phyloP scores from a whole-genome alignment of 805 yeast genomes.

The Teunomyces kruisii region DNA sequence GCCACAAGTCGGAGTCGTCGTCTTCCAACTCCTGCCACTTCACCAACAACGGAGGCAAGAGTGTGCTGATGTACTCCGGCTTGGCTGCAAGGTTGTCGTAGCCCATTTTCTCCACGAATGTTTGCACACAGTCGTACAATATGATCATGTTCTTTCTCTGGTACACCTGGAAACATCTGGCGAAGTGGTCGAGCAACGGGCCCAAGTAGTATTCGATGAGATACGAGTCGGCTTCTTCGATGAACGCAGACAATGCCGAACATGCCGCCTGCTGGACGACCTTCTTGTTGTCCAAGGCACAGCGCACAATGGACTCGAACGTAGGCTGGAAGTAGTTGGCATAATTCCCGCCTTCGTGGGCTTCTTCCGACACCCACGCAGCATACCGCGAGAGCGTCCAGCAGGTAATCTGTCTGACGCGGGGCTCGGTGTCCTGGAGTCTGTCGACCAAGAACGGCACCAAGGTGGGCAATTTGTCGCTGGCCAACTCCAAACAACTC shows the following conservation, averaged over 20 bases:
- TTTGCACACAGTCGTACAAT: constrained; percentile 86
- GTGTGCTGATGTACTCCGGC: constrained; percentile 53
- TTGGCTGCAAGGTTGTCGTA: constrained; percentile 52
- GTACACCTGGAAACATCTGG: constrained; percentile 71
- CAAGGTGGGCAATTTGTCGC: constrained; percentile 72
- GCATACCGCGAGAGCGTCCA: constrained; percentile 93
- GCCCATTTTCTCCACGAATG: constrained; percentile 78
- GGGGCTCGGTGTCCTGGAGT: constrained; percentile 69
- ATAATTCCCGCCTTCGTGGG: constrained; percentile 58
- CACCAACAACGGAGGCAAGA: constrained; percentile 77
- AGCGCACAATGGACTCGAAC: constrained; percentile 68
- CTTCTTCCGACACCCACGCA: constrained; percentile 75
- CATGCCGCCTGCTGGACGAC: constrained; percentile 96
- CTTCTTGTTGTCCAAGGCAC: constrained; percentile 80
- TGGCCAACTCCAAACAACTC: constrained; percentile 73
- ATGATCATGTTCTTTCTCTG: constrained; percentile 80
- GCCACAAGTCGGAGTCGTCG: constrained; percentile 85
- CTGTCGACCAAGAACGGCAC: constrained; percentile 85
- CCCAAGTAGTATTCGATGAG: constrained; percentile 62
- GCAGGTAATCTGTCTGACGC: constrained; percentile 90
- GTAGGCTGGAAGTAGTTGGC: constrained; percentile 74
- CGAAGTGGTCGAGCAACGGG: constrained; percentile 68
- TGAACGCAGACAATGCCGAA: constrained; percentile 77
- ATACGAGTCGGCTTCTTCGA: constrained; percentile 69
- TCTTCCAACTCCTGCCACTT: constrained; percentile 80